Conservation (phyloP, 2,329 filamentous ascomycete genomes). For the Sarocladium kiliense region DNA sequence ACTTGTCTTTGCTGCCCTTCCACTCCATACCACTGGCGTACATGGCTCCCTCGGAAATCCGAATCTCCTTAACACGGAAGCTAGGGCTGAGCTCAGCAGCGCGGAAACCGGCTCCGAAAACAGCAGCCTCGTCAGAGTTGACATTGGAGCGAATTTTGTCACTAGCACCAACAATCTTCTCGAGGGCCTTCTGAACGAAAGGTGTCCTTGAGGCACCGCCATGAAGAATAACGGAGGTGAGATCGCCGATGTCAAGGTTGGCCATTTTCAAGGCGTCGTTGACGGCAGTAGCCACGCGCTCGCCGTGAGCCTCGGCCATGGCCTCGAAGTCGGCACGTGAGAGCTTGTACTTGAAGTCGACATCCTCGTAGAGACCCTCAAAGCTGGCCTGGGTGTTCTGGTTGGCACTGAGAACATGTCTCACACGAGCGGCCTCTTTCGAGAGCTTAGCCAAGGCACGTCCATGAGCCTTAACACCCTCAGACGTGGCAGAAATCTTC, state of each 20-base stretch:
- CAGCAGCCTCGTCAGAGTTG: slow-evolving; percentile 93
- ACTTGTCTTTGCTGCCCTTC: slow-evolving; percentile 58
- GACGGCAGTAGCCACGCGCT: slow-evolving; percentile 64
- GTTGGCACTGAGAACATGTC: slow-evolving; percentile 92
- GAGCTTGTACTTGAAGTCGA: slow-evolving; percentile 92
- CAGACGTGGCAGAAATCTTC: slow-evolving; percentile 55
- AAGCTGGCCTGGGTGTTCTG: slow-evolving; percentile 74
- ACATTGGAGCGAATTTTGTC: slow-evolving; percentile 89
- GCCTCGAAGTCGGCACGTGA: slow-evolving; percentile 75
- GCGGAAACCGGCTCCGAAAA: slow-evolving; percentile 92
- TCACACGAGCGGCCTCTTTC: slow-evolving; percentile 83
- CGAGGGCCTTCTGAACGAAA: slow-evolving; percentile 86
- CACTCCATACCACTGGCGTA: slow-evolving; percentile 76
- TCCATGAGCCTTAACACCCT: slow-evolving; percentile 67
- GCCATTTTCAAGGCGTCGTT: slow-evolving; percentile 70
- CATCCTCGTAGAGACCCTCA: slow-evolving; percentile 84
- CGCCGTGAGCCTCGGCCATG: slow-evolving; percentile 62
- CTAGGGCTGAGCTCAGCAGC: slow-evolving; percentile 87
- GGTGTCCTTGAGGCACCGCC: slow-evolving; percentile 87
- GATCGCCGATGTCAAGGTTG: slow-evolving; percentile 65
- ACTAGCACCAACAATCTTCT: slow-evolving; percentile 64
- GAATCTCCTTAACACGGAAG: slow-evolving; percentile 97
- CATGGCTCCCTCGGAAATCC: slow-evolving; percentile 67
- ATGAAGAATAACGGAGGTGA: slow-evolving; percentile 89
- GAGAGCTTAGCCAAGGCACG: slow-evolving; percentile 84